phyloP scores from a whole-genome alignment of 75 land plant species.

The Larix kaempferi region DNA sequence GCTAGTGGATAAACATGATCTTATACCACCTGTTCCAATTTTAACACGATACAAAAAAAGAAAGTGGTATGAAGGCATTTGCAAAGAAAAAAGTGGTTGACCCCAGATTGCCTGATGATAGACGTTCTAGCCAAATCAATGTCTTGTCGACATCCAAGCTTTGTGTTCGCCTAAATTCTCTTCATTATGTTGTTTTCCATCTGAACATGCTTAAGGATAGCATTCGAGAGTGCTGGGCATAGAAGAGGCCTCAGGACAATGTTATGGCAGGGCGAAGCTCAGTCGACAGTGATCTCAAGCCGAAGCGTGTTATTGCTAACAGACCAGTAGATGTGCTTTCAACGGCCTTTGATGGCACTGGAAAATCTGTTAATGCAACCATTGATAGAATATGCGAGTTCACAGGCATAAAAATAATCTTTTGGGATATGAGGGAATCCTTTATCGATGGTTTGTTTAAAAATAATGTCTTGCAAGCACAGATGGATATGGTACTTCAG shows the following conservation, averaged over 20 bases:
- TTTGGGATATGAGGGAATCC: too few species aligned
- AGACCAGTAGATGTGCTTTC: slow-evolving; percentile 33
- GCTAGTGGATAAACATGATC: slow-evolving; percentile 72
- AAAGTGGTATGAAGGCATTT: slow-evolving; percentile 76
- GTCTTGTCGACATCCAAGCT: slow-evolving; percentile 60
- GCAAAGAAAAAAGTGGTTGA: slow-evolving; percentile 75
- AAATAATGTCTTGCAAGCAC: too few species aligned
- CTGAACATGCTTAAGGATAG: slow-evolving; percentile 82
- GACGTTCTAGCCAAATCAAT: slow-evolving; percentile 64
- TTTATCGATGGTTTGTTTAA: too few species aligned
- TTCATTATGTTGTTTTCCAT: slow-evolving; percentile 79
- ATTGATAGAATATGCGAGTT: slow-evolving; percentile 83
- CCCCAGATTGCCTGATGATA: slow-evolving; percentile 58
- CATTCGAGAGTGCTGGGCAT: slow-evolving; percentile 72
- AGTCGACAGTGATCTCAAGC: slow-evolving; percentile 23
- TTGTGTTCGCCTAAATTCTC: slow-evolving; percentile 85
- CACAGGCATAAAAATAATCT: too few species aligned
- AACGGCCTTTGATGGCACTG: slow-evolving; percentile 70
- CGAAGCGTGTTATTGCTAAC: slow-evolving; percentile 20
- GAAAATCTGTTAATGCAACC: slow-evolving; percentile 79
- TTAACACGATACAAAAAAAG: slow-evolving; percentile 84
- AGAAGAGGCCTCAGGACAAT: slow-evolving; percentile 48
- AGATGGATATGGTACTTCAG: too few species aligned
- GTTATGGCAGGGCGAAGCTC: slow-evolving; percentile 23
- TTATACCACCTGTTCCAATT: slow-evolving; percentile 80